phyloP scores from a whole-genome alignment of 2,329 filamentous ascomycete species.

The Sporothrix brunneoviolacea region DNA sequence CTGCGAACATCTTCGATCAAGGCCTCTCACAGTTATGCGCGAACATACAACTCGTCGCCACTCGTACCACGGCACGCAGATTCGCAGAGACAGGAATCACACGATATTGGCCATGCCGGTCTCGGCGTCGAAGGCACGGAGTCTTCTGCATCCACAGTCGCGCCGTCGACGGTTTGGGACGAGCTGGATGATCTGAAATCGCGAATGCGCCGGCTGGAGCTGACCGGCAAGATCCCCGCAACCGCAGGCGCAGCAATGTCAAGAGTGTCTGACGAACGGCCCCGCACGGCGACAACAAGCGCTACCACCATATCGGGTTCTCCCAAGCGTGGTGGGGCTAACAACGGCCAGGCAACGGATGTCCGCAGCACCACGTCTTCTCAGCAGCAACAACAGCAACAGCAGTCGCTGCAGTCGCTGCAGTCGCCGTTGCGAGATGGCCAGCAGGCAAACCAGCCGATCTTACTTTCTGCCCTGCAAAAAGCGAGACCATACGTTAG shows the following conservation, averaged over 20 bases:
- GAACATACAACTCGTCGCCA: slow-evolving; percentile 54
- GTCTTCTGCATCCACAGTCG: slow-evolving; percentile 80
- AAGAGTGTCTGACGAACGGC: slow-evolving; percentile 69
- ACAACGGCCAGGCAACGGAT: slow-evolving; percentile 38
- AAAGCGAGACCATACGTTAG: slow-evolving; percentile 68
- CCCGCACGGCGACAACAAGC: slow-evolving; percentile 83
- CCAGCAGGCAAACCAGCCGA: slow-evolving; percentile 47
- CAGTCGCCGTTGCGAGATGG: slow-evolving; percentile 42
- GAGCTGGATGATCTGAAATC: slow-evolving; percentile 94
- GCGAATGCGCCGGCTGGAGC: slow-evolving; percentile 80
- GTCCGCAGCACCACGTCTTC: slow-evolving; percentile 33
- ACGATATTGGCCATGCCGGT: slow-evolving; percentile 30
- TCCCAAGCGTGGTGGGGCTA: slow-evolving; percentile 65
- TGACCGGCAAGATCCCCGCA: slow-evolving; percentile 79
- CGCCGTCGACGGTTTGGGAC: slow-evolving; percentile 93
- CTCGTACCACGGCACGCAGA: slow-evolving; percentile 43
- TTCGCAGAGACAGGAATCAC: slow-evolving; percentile 22
- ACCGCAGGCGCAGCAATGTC: slow-evolving; percentile 77
- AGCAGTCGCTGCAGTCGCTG: slow-evolving; percentile 21
- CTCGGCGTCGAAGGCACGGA: slow-evolving; percentile 61
- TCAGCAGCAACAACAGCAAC: slow-evolving; percentile 36
- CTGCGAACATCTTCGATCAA: slow-evolving; percentile 41
- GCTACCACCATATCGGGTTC: slow-evolving; percentile 87
- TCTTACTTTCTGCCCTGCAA: slow-evolving; percentile 71
- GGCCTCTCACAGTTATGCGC: slow-evolving; percentile 33